Base-by-base conservation (phyloP, 192 early-diverging fungal genomes). In the Umbelopsis sp. region DNA sequence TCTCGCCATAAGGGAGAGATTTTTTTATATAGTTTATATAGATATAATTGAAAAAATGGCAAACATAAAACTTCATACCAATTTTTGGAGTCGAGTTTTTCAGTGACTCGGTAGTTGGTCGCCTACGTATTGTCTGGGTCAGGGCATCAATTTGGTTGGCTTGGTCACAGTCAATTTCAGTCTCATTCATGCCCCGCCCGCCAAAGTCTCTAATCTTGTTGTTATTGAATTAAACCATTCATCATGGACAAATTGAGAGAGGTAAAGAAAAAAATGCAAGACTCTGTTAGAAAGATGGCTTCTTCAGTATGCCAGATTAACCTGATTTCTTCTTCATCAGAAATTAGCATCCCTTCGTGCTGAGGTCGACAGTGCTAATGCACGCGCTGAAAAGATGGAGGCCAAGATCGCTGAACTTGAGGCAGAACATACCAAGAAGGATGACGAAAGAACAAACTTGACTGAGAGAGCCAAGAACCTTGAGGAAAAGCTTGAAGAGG, bases 321-420 rank as follows among this genome's bases (percentile, higher is more conserved):
- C 56, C 10, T 36, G 9, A 3, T 36, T 11, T 32, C 29, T 51
- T 41, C 16, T 10, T 14, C 14, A 29, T 36, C 69, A 83, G 82
- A 83, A 80, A 83, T 66, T 83, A 65, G 66, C 78, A 68, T 49
- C 76, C 69, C 79, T 83, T 67, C 78, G 76, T 52, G 71, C 69
- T n/a, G 82, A 83, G 66, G 68, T 78, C 66, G 77, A 78, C 31
- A 68, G 34, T 22, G 80, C 80, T 38, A 69, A 22, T 17, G 62
- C 45, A 25, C 77, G 80, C 24, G 80, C 77, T 22, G 62, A 74
- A 3, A 43, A 22, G 1, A 67, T 76, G 44, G 80, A 80, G 22
- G 41, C 66, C 56, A 78, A 65, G 45, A 76, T 74, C 3, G 70
- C 75, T 25, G 41, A 66, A 20, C 56, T 74, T 20, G 82, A 85